phyloP scores from a whole-genome alignment of 257 asterid genomes.

The Coffea eugenioides region DNA sequence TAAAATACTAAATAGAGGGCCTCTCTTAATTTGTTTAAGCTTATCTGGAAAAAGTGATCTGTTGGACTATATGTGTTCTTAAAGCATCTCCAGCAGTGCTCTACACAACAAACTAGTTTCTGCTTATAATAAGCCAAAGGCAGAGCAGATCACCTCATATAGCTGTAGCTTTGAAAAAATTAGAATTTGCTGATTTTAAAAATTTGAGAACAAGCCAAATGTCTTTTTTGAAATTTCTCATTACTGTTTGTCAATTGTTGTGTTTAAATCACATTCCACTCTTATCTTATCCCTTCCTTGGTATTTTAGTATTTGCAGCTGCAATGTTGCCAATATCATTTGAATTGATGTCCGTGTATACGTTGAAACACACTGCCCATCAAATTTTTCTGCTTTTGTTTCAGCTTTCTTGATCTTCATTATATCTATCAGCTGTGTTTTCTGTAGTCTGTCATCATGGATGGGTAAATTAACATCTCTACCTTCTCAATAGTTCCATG shows the following conservation, averaged over 20 bases:
- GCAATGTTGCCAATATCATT: background rate
- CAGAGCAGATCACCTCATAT: background rate
- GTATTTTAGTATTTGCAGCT: background rate
- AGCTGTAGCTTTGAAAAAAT: background rate
- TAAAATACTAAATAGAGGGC: background rate
- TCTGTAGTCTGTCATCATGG: background rate
- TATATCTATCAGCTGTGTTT: background rate
- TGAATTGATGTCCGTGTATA: background rate
- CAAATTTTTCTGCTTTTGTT: background rate
- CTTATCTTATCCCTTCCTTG: background rate
- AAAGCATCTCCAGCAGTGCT: background rate
- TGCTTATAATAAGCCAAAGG: background rate
- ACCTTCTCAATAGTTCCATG: background rate
- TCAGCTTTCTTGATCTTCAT: background rate
- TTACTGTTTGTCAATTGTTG: background rate
- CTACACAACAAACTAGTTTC: background rate
- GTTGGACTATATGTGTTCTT: background rate
- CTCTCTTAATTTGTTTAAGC: background rate
- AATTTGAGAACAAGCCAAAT: background rate
- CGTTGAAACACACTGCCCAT: background rate
- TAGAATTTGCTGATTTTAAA: background rate
- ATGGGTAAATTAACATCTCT: background rate
- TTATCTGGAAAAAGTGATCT: background rate
- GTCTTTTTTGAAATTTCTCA: background rate
- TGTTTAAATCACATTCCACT: background rate